A percentile compares a stretch with the other conserved stretches of the same genome.
Conservation (phyloP, 345 rosid species). For the Eucalyptus tenuipes region DNA sequence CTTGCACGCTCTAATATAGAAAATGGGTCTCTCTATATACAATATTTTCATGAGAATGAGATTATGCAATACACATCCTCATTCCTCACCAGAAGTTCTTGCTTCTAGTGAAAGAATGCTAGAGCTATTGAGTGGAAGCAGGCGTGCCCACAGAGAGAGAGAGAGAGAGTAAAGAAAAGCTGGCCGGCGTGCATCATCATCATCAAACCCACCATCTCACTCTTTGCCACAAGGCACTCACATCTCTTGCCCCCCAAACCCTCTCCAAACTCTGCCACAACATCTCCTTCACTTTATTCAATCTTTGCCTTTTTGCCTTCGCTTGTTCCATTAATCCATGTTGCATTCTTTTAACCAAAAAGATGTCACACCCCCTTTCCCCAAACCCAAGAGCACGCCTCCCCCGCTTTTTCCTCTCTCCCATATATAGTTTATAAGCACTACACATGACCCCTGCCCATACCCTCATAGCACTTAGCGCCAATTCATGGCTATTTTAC, state of each 20-base stretch:
- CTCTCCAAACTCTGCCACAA: slow-evolving; percentile 65
- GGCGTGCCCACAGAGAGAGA: slow-evolving; percentile 44
- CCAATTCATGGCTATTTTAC: neutral
- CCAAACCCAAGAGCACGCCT: slow-evolving; percentile 23
- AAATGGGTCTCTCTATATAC: neutral
- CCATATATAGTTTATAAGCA: neutral
- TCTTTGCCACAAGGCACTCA: slow-evolving; percentile 5
- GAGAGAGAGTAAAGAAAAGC: slow-evolving; percentile 39
- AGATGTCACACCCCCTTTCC: neutral
- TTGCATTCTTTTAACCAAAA: neutral
- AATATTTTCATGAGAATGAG: neutral
- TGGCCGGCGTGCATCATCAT: slow-evolving; percentile 97
- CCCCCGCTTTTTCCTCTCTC: neutral
- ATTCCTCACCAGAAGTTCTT: neutral
- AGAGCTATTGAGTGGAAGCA: slow-evolving; percentile 37
- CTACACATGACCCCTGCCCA: neutral
- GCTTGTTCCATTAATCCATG: slow-evolving; percentile 1
- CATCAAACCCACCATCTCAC: slow-evolving; percentile 35
- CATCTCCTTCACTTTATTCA: neutral
- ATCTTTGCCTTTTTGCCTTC: neutral
- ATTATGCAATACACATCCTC: neutral
- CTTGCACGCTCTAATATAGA: neutral
- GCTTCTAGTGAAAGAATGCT: slow-evolving; percentile 2
- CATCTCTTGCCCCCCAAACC: slow-evolving; percentile 61
- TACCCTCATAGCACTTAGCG: neutral